Percentiles rank a stretch among this genome's conserved stretches.
phyloP scores from a whole-genome alignment of 164 flowering plant species.

The Cinnamomum micranthum region DNA sequence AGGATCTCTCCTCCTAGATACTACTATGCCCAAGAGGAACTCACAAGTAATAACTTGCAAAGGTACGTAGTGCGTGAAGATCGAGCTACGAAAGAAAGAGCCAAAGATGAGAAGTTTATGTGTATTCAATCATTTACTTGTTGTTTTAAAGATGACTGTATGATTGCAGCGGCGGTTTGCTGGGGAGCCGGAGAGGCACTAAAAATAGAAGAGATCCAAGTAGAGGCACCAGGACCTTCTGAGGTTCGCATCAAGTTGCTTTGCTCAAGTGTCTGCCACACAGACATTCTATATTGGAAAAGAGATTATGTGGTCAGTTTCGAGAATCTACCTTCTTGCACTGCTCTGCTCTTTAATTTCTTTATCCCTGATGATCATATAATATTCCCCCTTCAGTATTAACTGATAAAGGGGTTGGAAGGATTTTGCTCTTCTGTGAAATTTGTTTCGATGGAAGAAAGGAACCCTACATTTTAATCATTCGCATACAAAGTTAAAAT shows the following conservation, averaged over 20 bases:
- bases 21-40: not conserved
- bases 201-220: slow-evolving; percentile 40
- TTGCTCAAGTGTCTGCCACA: slow-evolving; percentile 46
- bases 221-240: slow-evolving; percentile 36
- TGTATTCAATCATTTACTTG: too few relatives aligned
- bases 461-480: too few relatives aligned
- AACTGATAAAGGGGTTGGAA: too few relatives aligned
- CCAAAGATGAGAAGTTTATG: not conserved
- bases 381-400: too few relatives aligned
- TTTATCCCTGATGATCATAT: too few relatives aligned
- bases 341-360: too few relatives aligned
- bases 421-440: too few relatives aligned
- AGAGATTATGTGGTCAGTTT: slow-evolving; percentile 17
- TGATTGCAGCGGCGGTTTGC: slow-evolving; percentile 30
- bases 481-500: not conserved
- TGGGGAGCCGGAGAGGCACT: slow-evolving; percentile 29
- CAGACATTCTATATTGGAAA: slow-evolving; percentile 27
- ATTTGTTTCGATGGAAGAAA: too few relatives aligned
- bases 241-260: slow-evolving; percentile 53
- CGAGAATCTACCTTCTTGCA: too few relatives aligned
- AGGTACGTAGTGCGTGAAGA: not conserved
- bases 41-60: slow-evolving; percentile 4
- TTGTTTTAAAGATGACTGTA: too few relatives aligned
- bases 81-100: not conserved
- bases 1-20: too few relatives aligned